These are phyloP conservation scores for Fraxinus dipetala DNA, from an alignment of 305 asterid genomes.

Conservation along the genomic window DNA sequence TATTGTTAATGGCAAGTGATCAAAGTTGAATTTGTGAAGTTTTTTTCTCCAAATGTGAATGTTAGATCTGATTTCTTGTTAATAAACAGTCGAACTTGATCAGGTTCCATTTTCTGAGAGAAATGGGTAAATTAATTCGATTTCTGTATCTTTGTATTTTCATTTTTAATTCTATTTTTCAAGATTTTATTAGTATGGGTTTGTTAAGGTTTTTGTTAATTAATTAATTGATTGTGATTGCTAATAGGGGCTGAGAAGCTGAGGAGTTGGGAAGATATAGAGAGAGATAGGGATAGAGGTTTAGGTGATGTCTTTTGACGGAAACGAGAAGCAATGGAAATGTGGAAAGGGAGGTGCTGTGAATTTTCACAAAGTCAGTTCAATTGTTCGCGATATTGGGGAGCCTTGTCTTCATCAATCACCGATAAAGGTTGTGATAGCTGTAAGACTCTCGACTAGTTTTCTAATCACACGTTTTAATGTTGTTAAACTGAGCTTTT, in stretches of 20 bases:
- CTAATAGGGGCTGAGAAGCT: constrained; percentile 29
- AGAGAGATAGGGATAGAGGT: constrained; percentile 18
- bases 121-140: neutral
- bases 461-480: neutral
- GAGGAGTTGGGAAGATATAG: constrained; percentile 21
- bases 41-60: neutral
- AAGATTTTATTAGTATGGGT: neutral
- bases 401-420: constrained; percentile 94
- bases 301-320: constrained; percentile 82
- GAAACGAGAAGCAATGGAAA: constrained; percentile 74
- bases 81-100: constrained; percentile 19
- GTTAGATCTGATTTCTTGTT: neutral
- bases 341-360: constrained; percentile 73
- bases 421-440: constrained; percentile 74
- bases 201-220: constrained; percentile 15
- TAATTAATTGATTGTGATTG: constrained; percentile 20
- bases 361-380: constrained; percentile 75
- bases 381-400: constrained; percentile 90
- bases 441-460: constrained; percentile 44
- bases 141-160: neutral
- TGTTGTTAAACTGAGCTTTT: neutral
- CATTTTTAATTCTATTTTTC: neutral
- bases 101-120: neutral
- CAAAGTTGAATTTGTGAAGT: neutral
- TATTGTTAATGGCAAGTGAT: neutral